Evolutionary conservation across 257 asterid genomes (phyloP), one percentile per base, ranked within the genome.

Genomic region (Fraxinus anomala): DNA sequence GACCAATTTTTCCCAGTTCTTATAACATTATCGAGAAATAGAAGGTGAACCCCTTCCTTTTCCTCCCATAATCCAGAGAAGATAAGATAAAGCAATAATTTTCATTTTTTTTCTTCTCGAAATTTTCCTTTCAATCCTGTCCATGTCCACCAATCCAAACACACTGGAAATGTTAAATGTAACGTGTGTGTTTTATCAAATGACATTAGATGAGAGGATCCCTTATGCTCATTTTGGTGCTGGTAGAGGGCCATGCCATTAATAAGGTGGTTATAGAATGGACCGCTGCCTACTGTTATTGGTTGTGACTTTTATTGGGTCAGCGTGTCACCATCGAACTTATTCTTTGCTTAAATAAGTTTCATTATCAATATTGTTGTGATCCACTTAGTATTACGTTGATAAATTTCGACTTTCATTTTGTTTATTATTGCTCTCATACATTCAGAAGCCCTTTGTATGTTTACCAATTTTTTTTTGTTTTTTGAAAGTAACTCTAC

Each of bases 191-290:
- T 66, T 21, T 23, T 14, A 44, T 37, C 59, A 19, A 28, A 33
- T 10, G 66, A 42, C 26, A 51, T 42, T 68, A 39, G 81, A 83
- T 68, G 34, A 83, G 76, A 79, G 77, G 72, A 68, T 63, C 76
- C 61, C 73, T 66, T 12, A 74, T 33, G 21, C 73, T 49, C 79
- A 68, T 19, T 73, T 28, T 70, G 77, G 72, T 61, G 36, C 31
- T 80, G 83, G 70, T 49, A 44, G 77, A 70, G 78, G 84, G 79
- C 85, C 82, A 80, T 56, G 61, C 79, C 79, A 81, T 77, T 80
- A 80, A 72, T 74, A 51, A 5, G 86, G 70, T 77, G 80, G 76
- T 67, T 54, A 71, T 37, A 24, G 68, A 70, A n/a, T 79, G 70
- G 76, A 75, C 80, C 71, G 70, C 74, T 54, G 16, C 79, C 75